Conservation (phyloP, 768 basidiomycete species). For the Russula olivacea region DNA sequence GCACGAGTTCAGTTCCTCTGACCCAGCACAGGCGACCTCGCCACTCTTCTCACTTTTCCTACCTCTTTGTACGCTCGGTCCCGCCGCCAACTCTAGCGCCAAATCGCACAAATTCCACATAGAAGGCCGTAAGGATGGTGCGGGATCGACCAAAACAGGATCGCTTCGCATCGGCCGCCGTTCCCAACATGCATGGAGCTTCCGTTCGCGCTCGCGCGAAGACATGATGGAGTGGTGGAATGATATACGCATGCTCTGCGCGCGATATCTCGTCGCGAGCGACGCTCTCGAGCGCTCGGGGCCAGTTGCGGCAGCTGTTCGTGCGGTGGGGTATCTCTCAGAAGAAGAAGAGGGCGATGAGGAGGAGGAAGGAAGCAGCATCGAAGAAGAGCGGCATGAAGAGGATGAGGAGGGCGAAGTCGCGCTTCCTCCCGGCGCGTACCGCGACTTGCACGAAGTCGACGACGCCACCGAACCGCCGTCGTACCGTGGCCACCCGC, state of each 20-base stretch:
- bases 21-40: conserved; percentile 50
- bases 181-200: conserved; percentile 73
- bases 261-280: conserved; percentile 87
- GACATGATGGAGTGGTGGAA: conserved; percentile 99
- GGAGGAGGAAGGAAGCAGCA: conserved; percentile 56
- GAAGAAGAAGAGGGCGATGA: conserved; percentile 64
- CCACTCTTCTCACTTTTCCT: conserved; percentile 88
- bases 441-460: conserved; percentile 29
- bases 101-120: conserved; percentile 95
- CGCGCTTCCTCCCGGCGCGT: conserved; percentile 42
- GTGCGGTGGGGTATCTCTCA: conserved; percentile 80
- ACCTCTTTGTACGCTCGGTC: conserved; percentile 92
- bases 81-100: conserved; percentile 63
- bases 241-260: conserved; percentile 89
- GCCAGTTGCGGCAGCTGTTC: conserved; percentile 87
- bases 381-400: conserved; percentile 45
- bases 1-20: conserved; percentile 81
- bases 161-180: conserved; percentile 37
- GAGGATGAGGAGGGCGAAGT: conserved; percentile 46
- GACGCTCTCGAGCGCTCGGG: conserved; percentile 91
- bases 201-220: conserved; percentile 82
- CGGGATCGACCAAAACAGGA: conserved; percentile 58
- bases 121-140: conserved; percentile 82
- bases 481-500: conserved; percentile 49
- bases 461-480: conserved; percentile 53